These are phyloP conservation scores for Mortierella sp. DNA, from an alignment of 371 early-diverging fungal genomes.

Conservation along the genomic window DNA sequence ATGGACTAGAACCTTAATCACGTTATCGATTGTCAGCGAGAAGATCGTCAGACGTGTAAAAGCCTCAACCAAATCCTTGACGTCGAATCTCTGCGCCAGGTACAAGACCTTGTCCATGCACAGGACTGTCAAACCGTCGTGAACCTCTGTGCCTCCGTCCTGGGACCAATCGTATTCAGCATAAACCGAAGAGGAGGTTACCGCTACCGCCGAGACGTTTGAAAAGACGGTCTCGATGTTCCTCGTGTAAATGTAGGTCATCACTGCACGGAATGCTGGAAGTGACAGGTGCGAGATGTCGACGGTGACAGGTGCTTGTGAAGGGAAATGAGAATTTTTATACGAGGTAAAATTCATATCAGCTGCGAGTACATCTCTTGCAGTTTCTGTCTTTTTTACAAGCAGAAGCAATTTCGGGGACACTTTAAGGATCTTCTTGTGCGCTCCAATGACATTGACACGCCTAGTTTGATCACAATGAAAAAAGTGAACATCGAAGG, in stretches of 20 bases:
- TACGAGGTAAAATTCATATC: neutral
- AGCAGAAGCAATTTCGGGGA: neutral
- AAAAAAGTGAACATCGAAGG: conserved; percentile 11
- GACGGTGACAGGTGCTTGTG: conserved; percentile 10
- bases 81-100: conserved; percentile 3
- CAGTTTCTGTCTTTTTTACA: neutral
- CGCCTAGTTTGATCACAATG: conserved; percentile 1
- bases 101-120: neutral
- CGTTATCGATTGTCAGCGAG: neutral
- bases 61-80: neutral
- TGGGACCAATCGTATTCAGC: neutral
- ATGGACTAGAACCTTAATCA: neutral
- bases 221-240: neutral
- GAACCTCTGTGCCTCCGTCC: neutral
- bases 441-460: conserved; percentile 1
- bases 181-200: neutral
- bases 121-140: neutral
- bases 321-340: neutral
- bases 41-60: neutral
- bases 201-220: neutral
- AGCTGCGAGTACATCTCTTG: neutral
- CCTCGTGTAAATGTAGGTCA: conserved; percentile 1
- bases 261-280: conserved; percentile 3
- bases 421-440: neutral
- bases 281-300: conserved; percentile 7